Conservation (phyloP, 352 stramenopile genomes). For the Nothophytophthora sp. region DNA sequence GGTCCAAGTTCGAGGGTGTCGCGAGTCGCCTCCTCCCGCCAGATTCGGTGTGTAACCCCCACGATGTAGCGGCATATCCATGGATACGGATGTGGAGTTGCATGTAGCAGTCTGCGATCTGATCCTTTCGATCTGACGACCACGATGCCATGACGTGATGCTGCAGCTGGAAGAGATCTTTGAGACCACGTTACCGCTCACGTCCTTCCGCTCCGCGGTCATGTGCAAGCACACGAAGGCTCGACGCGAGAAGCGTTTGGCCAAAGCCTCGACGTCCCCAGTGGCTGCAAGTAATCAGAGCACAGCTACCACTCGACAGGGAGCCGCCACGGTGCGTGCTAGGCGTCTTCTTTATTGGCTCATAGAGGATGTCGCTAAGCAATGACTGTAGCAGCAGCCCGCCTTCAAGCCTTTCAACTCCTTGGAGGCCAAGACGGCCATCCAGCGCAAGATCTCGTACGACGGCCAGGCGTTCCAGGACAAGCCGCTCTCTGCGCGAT, state of each 20-base stretch:
- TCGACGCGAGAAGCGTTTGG: constrained; percentile 19
- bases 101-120: not conserved
- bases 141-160: constrained; percentile 18
- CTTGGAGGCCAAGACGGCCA: constrained; percentile 54
- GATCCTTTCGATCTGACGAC: constrained; percentile 22
- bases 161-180: constrained; percentile 64
- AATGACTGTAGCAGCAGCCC: constrained; percentile 18
- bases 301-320: not conserved
- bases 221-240: constrained; percentile 74
- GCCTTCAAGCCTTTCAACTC: constrained; percentile 52
- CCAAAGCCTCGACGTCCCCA: constrained; percentile 3
- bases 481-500: constrained; percentile 30
- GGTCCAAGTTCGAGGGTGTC: constrained; percentile 35
- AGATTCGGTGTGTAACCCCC: constrained; percentile 48
- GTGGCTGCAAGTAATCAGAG: constrained; percentile 4
- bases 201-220: constrained; percentile 54
- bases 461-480: constrained; percentile 51
- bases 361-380: too few species aligned
- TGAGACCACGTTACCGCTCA: constrained; percentile 49
- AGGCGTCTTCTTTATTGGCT: constrained; percentile 1
- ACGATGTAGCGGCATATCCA: too few species aligned
- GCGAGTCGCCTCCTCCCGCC: constrained; percentile 52
- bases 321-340: constrained; percentile 12
- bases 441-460: constrained; percentile 58
- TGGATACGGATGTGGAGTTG: too few species aligned